phyloP scores from a whole-genome alignment of 1,284 basidiomycete species.

The Ustilago vetiveriae region DNA sequence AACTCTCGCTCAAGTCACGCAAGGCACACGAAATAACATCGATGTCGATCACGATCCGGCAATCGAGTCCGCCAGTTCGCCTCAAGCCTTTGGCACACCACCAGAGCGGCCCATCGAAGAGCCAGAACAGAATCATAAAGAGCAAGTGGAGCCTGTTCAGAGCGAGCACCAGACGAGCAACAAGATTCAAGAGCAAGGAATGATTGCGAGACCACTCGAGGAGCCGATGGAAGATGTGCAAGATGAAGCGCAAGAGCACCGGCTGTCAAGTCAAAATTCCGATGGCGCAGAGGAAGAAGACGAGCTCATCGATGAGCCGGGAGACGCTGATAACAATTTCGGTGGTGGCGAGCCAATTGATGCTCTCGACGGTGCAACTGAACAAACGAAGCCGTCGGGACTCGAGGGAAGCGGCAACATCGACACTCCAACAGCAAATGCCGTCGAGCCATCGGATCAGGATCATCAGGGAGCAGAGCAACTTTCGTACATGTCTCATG shows the following conservation, averaged over 20 bases:
- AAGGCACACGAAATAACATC: neutral
- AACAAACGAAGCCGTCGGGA: too few species aligned
- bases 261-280: neutral
- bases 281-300: constrained; percentile 10
- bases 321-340: constrained; percentile 5
- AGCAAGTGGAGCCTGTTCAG: too few species aligned
- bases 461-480: neutral
- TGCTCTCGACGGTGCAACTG: too few species aligned
- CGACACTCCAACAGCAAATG: neutral
- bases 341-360: too few species aligned
- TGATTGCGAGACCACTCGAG: too few species aligned
- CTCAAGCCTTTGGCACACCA: constrained; percentile 25
- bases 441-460: neutral
- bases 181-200: too few species aligned
- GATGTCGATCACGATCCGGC: neutral
- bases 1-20: neutral
- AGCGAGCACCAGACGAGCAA: too few species aligned
- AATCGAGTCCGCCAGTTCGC: constrained; percentile 13
- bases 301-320: constrained; percentile 16
- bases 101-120: constrained; percentile 12
- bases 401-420: too few species aligned
- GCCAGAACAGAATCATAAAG: neutral
- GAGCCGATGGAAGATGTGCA: too few species aligned
- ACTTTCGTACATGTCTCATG: neutral
- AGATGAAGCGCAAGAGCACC: too few species aligned